A percentile compares a stretch with the other conserved stretches of the same genome.
These are phyloP conservation scores for Talaromyces verruculosus DNA, from an alignment of 2,329 filamentous ascomycete species.

Conservation along the genomic window DNA sequence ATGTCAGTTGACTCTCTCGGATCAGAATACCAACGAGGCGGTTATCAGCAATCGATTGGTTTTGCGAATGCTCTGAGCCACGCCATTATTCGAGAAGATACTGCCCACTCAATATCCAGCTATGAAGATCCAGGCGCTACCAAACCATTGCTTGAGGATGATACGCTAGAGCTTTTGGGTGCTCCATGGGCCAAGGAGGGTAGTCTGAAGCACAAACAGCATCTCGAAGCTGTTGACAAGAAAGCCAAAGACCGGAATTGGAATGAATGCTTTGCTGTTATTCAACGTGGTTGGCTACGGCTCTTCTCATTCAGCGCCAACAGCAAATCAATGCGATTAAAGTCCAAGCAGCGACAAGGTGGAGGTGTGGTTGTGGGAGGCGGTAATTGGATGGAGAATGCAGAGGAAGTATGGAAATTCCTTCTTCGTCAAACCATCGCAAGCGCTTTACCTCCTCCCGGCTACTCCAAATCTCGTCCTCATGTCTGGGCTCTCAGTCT, in stretches of 20 bases:
- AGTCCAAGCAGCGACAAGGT: conserved; percentile 56
- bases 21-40: conserved; percentile 67
- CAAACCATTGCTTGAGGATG: conserved; percentile 78
- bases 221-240: conserved; percentile 86
- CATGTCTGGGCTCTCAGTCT: conserved; percentile 93
- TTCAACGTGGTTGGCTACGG: conserved; percentile 91
- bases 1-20: conserved; percentile 90
- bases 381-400: conserved; percentile 97
- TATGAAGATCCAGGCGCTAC: conserved; percentile 61
- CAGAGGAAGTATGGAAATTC: conserved; percentile 83
- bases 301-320: conserved; percentile 89
- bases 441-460: conserved; percentile 82
- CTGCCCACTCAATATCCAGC: conserved; percentile 54
- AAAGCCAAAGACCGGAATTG: conserved; percentile 92
- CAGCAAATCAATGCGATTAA: conserved; percentile 66
- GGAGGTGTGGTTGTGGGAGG: conserved; percentile 78
- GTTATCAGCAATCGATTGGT: conserved; percentile 90
- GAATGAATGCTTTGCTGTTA: conserved; percentile 92
- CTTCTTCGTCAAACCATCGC: conserved; percentile 88
- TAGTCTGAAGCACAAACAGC: conserved; percentile 92
- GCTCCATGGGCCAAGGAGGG: conserved; percentile 99
- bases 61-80: conserved; percentile 96
- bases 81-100: conserved; percentile 84
- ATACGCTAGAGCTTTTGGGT: conserved; percentile 84
- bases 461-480: conserved; percentile 85